Evolutionary conservation across 225 moss, liverwort and hornwort species (phyloP).

Genomic region (Sphagnum contortum): DNA sequence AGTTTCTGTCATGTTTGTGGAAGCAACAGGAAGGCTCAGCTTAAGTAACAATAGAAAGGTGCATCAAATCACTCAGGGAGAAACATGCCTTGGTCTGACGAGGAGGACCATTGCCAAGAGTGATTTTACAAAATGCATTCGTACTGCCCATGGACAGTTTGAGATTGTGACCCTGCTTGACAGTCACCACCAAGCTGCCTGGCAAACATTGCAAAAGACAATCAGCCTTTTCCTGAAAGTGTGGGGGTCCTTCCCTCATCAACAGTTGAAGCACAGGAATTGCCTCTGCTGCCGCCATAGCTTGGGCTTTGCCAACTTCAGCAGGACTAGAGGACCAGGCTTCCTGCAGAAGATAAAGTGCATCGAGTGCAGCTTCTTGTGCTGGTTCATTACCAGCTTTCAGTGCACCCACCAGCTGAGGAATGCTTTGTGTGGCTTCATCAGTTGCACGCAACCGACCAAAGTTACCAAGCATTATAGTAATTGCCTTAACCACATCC

Average conservation of each 20-base stretch:
- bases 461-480: constrained; percentile 79
- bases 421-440: constrained; percentile 66
- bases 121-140: constrained; percentile 97
- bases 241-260: constrained; percentile 60
- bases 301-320: constrained; percentile 72
- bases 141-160: constrained; percentile 98
- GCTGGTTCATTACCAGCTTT: constrained; percentile 90
- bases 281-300: constrained; percentile 86
- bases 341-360: constrained; percentile 72
- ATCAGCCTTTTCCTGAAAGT: constrained; percentile 86
- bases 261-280: constrained; percentile 90
- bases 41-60: too few species aligned
- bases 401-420: constrained; percentile 85
- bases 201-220: constrained; percentile 77
- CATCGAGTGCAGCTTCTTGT: constrained; percentile 87
- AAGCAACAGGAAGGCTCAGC: too few species aligned
- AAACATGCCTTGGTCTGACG: constrained; percentile 82
- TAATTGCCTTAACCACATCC: constrained; percentile 74
- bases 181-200: constrained; percentile 94
- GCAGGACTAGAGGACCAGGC: constrained; percentile 80
- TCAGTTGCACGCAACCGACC: constrained; percentile 73
- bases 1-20: too few species aligned
- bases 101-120: constrained; percentile 91
- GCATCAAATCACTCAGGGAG: too few species aligned
- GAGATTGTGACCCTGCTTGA: constrained; percentile 84